Percentiles rank a stretch among this genome's conserved stretches.
Conservation (phyloP, 805 yeast genomes). For the Candida morakotiae region DNA sequence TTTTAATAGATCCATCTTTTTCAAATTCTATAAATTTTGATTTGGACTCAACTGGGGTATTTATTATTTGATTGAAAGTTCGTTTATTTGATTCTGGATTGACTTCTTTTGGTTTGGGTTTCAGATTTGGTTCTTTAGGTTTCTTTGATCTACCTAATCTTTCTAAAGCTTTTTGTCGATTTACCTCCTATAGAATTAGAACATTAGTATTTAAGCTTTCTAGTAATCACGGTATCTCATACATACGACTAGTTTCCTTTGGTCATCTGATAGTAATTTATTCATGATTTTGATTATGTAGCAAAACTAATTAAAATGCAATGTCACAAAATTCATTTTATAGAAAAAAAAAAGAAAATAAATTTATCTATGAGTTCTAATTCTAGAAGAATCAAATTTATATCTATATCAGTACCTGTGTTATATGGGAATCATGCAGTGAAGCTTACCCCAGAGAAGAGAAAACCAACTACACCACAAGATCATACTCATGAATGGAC, state of each 20-base stretch:
- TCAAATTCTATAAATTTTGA: slow-evolving; percentile 9
- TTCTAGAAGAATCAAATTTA: slow-evolving; percentile 23
- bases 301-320: too few relatives aligned
- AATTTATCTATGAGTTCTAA: slow-evolving; percentile 13
- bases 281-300: not conserved
- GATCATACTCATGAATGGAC: slow-evolving; percentile 98
- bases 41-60: slow-evolving; percentile 6
- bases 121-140: not conserved
- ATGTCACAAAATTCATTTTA: not conserved
- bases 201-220: too few relatives aligned
- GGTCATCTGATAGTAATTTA: slow-evolving; percentile 30
- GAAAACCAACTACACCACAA: slow-evolving; percentile 47
- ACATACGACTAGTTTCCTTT: slow-evolving; percentile 34
- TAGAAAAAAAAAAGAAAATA: slow-evolving; percentile 10
- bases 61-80: slow-evolving; percentile 7
- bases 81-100: slow-evolving; percentile 2
- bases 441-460: slow-evolving; percentile 32
- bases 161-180: slow-evolving; percentile 59
- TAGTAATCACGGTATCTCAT: too few relatives aligned
- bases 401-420: slow-evolving; percentile 41
- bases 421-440: slow-evolving; percentile 39
- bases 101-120: not conserved
- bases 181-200: slow-evolving; percentile 55
- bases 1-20: slow-evolving; percentile 10
- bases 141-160: slow-evolving; percentile 33